Conservation (phyloP, 768 basidiomycete species). For the Dacryopinax primogenitus region DNA sequence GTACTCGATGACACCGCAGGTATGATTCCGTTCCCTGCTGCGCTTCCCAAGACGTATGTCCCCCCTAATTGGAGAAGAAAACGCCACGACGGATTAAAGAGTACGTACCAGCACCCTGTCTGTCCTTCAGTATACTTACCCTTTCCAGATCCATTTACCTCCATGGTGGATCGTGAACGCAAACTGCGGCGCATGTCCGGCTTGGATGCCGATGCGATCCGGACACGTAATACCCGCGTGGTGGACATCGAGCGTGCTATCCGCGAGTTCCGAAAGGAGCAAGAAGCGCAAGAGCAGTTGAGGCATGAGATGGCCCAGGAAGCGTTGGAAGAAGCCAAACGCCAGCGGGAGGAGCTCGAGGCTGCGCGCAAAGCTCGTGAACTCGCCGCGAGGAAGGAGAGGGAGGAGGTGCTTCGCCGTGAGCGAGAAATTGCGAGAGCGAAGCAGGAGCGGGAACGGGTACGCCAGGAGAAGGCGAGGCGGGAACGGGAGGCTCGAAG, state of each 20-base stretch:
- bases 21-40: background rate
- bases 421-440: background rate
- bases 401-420: conserved; percentile 3
- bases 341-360: background rate
- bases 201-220: background rate
- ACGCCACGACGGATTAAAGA: background rate
- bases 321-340: background rate
- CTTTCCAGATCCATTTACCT: background rate
- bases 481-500: background rate
- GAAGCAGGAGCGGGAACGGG: background rate
- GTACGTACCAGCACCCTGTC: background rate
- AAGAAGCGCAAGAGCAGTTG: background rate
- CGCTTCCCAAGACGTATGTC: background rate
- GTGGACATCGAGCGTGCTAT: background rate
- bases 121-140: background rate
- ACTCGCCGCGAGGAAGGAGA: background rate
- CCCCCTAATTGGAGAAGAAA: conserved; percentile 1
- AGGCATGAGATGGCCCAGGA: background rate
- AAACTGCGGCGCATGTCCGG: conserved; percentile 7
- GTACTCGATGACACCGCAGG: background rate
- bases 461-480: background rate
- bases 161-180: background rate
- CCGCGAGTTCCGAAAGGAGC: conserved; percentile 3
- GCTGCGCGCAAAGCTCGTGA: conserved; percentile 2
- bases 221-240: background rate